A percentile compares a stretch with the other conserved stretches of the same genome.
phyloP scores from a whole-genome alignment of 2,329 filamentous ascomycete species.

The Claviceps purpurea region DNA sequence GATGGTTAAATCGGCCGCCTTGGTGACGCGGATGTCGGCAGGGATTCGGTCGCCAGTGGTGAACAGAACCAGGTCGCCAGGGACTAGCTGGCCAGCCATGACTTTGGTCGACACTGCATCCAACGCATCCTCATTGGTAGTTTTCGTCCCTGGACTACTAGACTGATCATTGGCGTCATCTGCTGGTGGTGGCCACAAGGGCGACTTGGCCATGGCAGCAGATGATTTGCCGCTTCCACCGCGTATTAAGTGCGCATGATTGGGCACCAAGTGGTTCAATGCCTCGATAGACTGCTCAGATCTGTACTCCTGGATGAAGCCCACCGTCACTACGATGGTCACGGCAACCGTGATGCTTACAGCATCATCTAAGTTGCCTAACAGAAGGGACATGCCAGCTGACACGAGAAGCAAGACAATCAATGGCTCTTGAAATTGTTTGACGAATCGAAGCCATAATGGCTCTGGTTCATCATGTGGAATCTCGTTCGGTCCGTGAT shows the following conservation, averaged over 20 bases:
- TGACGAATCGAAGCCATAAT: constrained; percentile 85
- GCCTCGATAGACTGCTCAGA: constrained; percentile 97
- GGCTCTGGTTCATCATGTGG: constrained; percentile 89
- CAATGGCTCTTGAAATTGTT: constrained; percentile 92
- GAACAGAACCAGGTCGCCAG: constrained; percentile 85
- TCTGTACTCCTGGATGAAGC: constrained; percentile 93
- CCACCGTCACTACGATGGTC: constrained; percentile 90
- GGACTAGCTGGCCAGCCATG: constrained; percentile 75
- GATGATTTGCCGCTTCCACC: constrained; percentile 27
- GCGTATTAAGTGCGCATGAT: constrained; percentile 89
- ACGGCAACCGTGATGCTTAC: constrained; percentile 92
- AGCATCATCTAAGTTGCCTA: constrained; percentile 90
- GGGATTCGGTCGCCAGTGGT: constrained; percentile 93
- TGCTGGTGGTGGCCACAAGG: constrained; percentile 34
- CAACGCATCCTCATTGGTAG: constrained; percentile 47
- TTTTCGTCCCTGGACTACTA: constrained; percentile 33
- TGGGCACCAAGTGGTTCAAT: constrained; percentile 82
- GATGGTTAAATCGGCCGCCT: constrained; percentile 78
- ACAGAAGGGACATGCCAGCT: constrained; percentile 72
- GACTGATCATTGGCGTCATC: constrained; percentile 31
- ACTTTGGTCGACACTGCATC: constrained; percentile 72
- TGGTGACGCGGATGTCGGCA: constrained; percentile 87
- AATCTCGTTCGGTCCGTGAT: constrained; percentile 85
- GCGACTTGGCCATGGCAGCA: constrained; percentile 18
- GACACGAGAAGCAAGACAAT: constrained; percentile 87